Evolutionary conservation across 2,329 filamentous ascomycete genomes (phyloP).

Genomic region (Talaromyces marneffei): DNA sequence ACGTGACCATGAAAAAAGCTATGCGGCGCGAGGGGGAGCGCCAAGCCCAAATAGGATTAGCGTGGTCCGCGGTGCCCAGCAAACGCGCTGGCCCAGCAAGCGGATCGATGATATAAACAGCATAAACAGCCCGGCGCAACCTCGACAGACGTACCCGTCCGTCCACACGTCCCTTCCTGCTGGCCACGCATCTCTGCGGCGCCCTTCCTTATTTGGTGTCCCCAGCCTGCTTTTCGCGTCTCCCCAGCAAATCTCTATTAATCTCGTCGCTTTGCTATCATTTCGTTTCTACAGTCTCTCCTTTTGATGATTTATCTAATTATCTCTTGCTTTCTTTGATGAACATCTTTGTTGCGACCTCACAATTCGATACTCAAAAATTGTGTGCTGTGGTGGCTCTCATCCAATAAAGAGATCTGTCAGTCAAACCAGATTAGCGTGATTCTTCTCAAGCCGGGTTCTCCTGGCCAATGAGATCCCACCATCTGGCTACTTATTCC

Average conservation of each 20-base stretch:
- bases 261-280: neutral
- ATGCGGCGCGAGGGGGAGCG: slow-evolving; percentile 20
- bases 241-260: neutral
- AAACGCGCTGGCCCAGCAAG: slow-evolving; percentile 32
- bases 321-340: neutral
- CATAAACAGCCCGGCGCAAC: slow-evolving; percentile 42
- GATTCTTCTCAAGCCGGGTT: neutral
- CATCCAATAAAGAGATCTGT: slow-evolving; percentile 7
- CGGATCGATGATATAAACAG: slow-evolving; percentile 42
- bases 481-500: slow-evolving; percentile 2
- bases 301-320: neutral
- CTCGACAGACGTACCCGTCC: slow-evolving; percentile 35
- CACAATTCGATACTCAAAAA: neutral
- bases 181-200: slow-evolving; percentile 7
- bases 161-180: slow-evolving; percentile 34
- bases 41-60: slow-evolving; percentile 29
- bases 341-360: neutral
- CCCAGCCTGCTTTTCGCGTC: slow-evolving; percentile 2
- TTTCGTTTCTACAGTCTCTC: neutral
- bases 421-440: slow-evolving; percentile 7
- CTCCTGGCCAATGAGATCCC: slow-evolving; percentile 5
- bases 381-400: neutral
- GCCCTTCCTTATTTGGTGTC: slow-evolving; percentile 8
- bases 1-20: slow-evolving; percentile 27
- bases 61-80: slow-evolving; percentile 26